Conservation (phyloP, 495 filamentous ascomycete genomes). For the Trypethelium eluteriae region DNA sequence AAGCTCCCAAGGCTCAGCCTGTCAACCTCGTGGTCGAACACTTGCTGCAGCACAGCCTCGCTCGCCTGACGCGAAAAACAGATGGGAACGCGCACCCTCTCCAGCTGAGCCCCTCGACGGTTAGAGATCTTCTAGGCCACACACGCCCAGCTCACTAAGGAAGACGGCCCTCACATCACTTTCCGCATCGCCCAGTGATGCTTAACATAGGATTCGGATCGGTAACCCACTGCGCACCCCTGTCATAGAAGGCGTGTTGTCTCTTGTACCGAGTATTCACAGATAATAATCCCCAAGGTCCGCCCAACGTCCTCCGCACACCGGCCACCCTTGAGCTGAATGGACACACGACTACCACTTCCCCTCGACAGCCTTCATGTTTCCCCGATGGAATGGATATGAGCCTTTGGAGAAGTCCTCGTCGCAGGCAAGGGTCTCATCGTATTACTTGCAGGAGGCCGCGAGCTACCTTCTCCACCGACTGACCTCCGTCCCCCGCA, state of each 20-base stretch:
- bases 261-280: neutral
- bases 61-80: neutral
- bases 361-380: slow-evolving; percentile 3
- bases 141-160: too few relatives aligned
- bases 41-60: neutral
- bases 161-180: neutral
- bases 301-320: too few relatives aligned
- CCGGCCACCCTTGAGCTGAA: neutral
- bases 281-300: neutral
- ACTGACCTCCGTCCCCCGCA: slow-evolving; percentile 1
- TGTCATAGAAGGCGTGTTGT: neutral
- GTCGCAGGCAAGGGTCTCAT: neutral
- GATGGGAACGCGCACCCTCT: neutral
- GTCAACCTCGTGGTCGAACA: neutral
- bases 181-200: neutral
- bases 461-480: neutral
- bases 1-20: neutral
- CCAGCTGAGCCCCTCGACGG: neutral
- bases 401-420: slow-evolving; percentile 5
- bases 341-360: neutral
- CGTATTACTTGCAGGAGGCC: neutral
- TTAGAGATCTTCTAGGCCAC: neutral
- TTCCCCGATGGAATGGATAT: slow-evolving; percentile 10
- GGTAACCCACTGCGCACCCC: neutral
- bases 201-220: neutral